Evolutionary conservation across 345 rosid species (phyloP), one percentile per base, ranked within the genome.

Genomic region (Lumnitzera racemosa): DNA sequence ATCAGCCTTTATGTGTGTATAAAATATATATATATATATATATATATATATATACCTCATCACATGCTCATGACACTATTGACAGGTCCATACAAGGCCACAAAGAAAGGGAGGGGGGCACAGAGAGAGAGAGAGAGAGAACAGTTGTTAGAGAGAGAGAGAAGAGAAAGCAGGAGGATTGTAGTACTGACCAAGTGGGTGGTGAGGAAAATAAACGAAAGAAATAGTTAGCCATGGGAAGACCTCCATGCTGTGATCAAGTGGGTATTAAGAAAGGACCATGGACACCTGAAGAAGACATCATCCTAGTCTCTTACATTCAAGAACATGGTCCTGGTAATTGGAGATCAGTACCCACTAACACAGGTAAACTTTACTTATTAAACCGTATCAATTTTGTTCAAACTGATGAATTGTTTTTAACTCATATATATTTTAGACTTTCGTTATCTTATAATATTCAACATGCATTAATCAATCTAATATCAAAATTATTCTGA

Each of bases 261-360:
- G 78, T 80, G 54, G 90, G 98, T 13, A 79, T 91, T 78, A 91
- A 91, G 91, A 91, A 91, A 78, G 98, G 98, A 63, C 98, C 98
- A 64, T 91, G 98, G 98, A 91, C 98, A 24, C 98, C 98, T 68
- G 96, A 91, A 67, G 96, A 91, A 70, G 98, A 91, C 71, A 86
- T 91, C 79, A 84, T 91, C 65, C 72, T 91, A 24, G 98, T 91
- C 51, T 84, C 98, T 77, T 91, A 88, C 72, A 88, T 91, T 58
- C 96, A 91, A 75, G 84, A 86, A 78, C 91, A 91, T 70, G 98
- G 98, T 55, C 96, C 98, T 9, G 98, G 98, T 29, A 91, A 86
- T 61, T 91, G 98, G 98, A 84, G 98, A 88, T 84, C 90, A 59
- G 98, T 91, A 49, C 98, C 98, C 61, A 83, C 91, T 16, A 91